Evolutionary conservation across 805 yeast genomes (phyloP).

Genomic region (Starmerella floris): DNA sequence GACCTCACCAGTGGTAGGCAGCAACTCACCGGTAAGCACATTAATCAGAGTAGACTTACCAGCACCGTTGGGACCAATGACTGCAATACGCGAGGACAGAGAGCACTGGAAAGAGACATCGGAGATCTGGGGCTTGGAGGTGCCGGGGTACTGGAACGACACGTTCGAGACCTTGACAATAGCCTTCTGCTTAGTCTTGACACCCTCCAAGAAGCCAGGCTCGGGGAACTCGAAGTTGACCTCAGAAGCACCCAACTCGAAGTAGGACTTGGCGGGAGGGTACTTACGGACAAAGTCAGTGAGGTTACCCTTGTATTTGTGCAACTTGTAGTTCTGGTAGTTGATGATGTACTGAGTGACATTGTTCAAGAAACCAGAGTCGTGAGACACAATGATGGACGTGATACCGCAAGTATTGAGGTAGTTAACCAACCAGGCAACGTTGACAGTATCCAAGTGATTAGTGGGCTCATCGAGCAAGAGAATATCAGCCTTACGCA

Average conservation of each 20-base stretch:
- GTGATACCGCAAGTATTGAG: conserved; percentile 97
- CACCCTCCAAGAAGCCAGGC: conserved; percentile 99
- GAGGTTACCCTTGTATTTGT: conserved; percentile 99
- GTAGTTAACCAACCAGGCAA: conserved; percentile 99
- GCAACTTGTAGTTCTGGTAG: conserved; percentile 98
- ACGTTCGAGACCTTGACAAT: conserved; percentile 94
- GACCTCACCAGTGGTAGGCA: conserved; percentile 97
- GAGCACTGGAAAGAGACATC: conserved; percentile 98
- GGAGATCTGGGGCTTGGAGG: conserved; percentile 81
- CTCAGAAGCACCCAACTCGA: conserved; percentile 97
- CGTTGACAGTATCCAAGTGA: conserved; percentile 99
- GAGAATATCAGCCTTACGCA: conserved; percentile 93
- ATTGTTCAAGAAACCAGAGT: conserved; percentile 97
- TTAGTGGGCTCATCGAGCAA: conserved; percentile 99
- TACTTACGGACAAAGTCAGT: conserved; percentile 97
- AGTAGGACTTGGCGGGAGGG: conserved; percentile 97
- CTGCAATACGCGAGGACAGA: conserved; percentile 98
- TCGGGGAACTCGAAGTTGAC: conserved; percentile 96
- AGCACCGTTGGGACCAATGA: conserved; percentile 99
- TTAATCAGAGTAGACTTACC: conserved; percentile 99
- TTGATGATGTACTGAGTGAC: conserved; percentile 97
- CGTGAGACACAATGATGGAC: conserved; percentile 97
- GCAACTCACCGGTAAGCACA: conserved; percentile 97
- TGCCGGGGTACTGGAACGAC: conserved; percentile 99
- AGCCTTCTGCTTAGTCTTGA: conserved; percentile 99